Evolutionary conservation across 75 land plant genomes (phyloP).

Genomic region (Cupressus sempervirens): DNA sequence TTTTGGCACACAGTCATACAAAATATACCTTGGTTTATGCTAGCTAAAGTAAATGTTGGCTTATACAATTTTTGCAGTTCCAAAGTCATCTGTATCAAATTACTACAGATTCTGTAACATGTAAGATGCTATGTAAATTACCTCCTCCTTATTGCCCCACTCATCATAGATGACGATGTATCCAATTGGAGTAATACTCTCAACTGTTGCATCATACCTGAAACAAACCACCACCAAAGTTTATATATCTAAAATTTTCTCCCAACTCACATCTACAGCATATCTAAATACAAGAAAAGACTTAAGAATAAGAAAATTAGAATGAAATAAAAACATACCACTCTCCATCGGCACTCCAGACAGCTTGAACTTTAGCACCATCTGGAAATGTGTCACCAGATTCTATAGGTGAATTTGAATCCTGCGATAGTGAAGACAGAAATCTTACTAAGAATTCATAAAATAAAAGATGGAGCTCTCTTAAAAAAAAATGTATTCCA

Average conservation of each 20-base stretch:
- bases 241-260: background rate
- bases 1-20: background rate
- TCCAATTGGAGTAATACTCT: conserved; percentile 72
- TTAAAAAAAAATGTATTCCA: no score
- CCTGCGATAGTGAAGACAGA: background rate
- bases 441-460: background rate
- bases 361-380: conserved; percentile 91
- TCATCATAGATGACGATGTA: conserved; percentile 75
- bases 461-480: background rate
- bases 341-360: conserved; percentile 97
- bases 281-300: background rate
- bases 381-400: conserved; percentile 36
- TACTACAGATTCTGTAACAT: background rate
- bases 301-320: background rate
- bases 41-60: background rate
- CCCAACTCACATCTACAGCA: background rate
- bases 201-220: conserved; percentile 95
- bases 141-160: conserved; percentile 98
- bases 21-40: background rate
- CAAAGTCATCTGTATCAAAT: background rate
- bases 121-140: conserved; percentile 16
- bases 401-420: background rate
- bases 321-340: conserved; percentile 46
- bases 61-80: background rate
- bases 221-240: conserved; percentile 19